Evolutionary conservation across 352 stramenopile species (phyloP).

Genomic region (Pythium pectinolyticum): DNA sequence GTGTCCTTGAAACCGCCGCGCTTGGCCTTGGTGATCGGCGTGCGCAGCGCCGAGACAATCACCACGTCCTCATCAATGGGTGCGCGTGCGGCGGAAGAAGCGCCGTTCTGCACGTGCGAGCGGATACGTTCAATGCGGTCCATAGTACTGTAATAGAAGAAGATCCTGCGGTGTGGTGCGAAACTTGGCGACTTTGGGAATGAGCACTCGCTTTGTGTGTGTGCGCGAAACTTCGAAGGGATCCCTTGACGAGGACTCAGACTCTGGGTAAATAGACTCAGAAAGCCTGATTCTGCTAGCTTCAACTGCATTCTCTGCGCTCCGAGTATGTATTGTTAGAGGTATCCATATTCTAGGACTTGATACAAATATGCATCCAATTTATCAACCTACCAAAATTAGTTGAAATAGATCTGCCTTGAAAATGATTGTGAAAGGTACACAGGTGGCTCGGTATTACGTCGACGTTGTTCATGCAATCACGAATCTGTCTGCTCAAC

Average conservation of each 20-base stretch:
- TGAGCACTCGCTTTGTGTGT: background rate
- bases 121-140: conserved; percentile 76
- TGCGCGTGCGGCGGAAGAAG: conserved; percentile 12
- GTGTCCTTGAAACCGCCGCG: conserved; percentile 91
- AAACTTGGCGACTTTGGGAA: conserved; percentile 8
- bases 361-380: background rate
- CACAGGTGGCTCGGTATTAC: background rate
- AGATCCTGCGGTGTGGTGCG: background rate
- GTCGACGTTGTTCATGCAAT: conserved; percentile 13
- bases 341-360: background rate
- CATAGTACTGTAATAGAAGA: conserved; percentile 31
- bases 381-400: background rate
- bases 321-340: background rate
- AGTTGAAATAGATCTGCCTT: background rate
- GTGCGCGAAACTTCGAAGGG: conserved; percentile 8
- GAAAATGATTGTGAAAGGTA: background rate
- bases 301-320: background rate
- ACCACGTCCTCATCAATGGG: conserved; percentile 77
- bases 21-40: conserved; percentile 85
- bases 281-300: background rate
- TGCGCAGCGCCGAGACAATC: conserved; percentile 81
- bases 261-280: background rate
- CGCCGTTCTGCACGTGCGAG: conserved; percentile 53
- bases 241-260: background rate
- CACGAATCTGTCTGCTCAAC: conserved; percentile 6